phyloP scores from a whole-genome alignment of 2,329 filamentous ascomycete species.

The Dactylella cylindrospora region DNA sequence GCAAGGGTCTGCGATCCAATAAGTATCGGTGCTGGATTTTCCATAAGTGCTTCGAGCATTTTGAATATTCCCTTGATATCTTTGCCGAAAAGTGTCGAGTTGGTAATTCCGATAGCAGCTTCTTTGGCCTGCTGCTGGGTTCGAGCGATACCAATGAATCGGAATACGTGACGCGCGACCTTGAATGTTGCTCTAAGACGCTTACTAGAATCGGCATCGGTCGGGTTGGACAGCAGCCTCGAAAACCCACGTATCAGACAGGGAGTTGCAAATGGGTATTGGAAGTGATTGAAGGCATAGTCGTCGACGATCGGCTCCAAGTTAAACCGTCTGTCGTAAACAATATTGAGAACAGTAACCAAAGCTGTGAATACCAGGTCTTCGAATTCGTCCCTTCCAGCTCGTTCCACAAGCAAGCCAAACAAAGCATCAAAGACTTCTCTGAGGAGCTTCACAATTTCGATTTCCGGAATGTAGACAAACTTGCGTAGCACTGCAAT shows the following conservation, averaged over 20 bases:
- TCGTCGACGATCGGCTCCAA: conserved; percentile 85
- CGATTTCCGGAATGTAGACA: conserved; percentile 92
- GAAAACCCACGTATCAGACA: conserved; percentile 86
- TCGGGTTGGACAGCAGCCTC: conserved; percentile 76
- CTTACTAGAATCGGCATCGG: conserved; percentile 78
- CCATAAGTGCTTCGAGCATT: conserved; percentile 85
- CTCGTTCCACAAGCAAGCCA: conserved; percentile 83
- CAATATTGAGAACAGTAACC: conserved; percentile 86
- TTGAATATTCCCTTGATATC: conserved; percentile 87
- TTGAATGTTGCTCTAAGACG: conserved; percentile 91
- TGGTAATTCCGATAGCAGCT: conserved; percentile 76
- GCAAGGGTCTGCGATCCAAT: conserved; percentile 93
- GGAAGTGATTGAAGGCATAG: conserved; percentile 84
- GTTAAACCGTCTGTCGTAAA: conserved; percentile 92
- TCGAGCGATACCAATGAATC: conserved; percentile 88
- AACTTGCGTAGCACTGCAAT: conserved; percentile 75
- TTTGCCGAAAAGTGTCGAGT: conserved; percentile 66
- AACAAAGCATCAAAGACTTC: conserved; percentile 91
- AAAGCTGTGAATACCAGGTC: conserved; percentile 88
- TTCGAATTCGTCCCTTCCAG: conserved; percentile 88
- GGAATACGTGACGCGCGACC: conserved; percentile 86
- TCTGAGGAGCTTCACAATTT: conserved; percentile 89
- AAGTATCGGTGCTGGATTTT: conserved; percentile 77
- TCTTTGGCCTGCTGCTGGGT: conserved; percentile 87
- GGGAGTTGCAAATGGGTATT: conserved; percentile 87